Evolutionary conservation across 768 basidiomycete genomes (phyloP).

Genomic region (Suillus subluteus): DNA sequence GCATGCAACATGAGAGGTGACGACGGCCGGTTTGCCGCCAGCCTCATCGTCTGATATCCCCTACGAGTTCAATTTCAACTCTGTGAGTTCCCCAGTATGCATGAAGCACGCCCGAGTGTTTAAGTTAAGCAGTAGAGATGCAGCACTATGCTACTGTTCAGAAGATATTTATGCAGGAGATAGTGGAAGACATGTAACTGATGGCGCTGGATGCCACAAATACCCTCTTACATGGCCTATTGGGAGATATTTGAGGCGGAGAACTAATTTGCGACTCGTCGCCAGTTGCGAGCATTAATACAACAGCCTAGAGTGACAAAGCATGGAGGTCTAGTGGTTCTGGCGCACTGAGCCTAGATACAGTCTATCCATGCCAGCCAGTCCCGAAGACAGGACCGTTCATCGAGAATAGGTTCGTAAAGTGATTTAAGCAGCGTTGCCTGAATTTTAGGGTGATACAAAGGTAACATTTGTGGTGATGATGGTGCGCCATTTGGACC

Average conservation of each 20-base stretch:
- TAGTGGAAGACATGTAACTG: neutral
- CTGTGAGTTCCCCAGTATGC: too few relatives aligned
- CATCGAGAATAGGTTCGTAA: neutral
- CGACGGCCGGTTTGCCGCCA: neutral
- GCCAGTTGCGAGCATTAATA: neutral
- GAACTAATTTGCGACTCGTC: neutral
- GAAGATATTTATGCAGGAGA: constrained; percentile 11
- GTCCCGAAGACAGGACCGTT: neutral
- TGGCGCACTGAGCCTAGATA: neutral
- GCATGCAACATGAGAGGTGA: neutral
- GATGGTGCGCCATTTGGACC: neutral
- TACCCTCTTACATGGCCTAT: neutral
- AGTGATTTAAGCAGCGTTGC: neutral
- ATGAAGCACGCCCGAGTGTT: neutral
- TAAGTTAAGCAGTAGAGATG: constrained; percentile 73
- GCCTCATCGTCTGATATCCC: too few relatives aligned
- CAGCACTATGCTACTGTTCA: constrained; percentile 73
- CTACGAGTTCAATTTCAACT: too few relatives aligned
- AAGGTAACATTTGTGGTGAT: neutral
- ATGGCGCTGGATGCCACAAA: neutral
- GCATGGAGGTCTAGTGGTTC: neutral
- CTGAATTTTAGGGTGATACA: constrained; percentile 1
- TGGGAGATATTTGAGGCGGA: neutral
- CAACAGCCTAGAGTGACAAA: neutral
- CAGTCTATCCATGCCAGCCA: neutral